Evolutionary conservation across 495 filamentous ascomycete species (phyloP).

Genomic region (Glutinoglossum americanum): DNA sequence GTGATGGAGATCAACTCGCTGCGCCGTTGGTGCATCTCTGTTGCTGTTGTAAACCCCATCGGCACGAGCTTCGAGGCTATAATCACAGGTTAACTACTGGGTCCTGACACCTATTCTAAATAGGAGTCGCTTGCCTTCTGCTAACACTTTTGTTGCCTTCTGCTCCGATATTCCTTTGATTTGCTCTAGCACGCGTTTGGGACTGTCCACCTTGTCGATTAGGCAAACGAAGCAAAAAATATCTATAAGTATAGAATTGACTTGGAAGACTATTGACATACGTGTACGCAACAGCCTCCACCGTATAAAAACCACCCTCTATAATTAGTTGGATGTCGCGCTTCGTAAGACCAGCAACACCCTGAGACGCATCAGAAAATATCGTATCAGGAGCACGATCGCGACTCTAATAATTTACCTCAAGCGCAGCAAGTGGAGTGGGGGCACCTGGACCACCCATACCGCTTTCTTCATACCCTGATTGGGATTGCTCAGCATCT

Average conservation of each 20-base stretch:
- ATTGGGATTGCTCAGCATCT: conserved; percentile 34
- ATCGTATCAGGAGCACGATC: neutral
- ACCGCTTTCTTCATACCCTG: conserved; percentile 34
- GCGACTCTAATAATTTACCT: conserved; percentile 33
- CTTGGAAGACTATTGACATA: conserved; percentile 12
- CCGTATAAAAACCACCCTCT: conserved; percentile 84
- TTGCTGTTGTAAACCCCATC: conserved; percentile 98
- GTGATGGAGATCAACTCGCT: conserved; percentile 95
- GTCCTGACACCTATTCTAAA: conserved; percentile 5
- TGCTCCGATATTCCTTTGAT: conserved; percentile 96
- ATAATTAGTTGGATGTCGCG: conserved; percentile 83
- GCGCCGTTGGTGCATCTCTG: conserved; percentile 92
- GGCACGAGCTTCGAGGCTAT: conserved; percentile 85
- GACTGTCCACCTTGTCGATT: conserved; percentile 22
- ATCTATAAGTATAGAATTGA: neutral
- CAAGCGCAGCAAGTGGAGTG: conserved; percentile 71
- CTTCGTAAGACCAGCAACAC: conserved; percentile 66
- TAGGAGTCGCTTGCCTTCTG: conserved; percentile 42
- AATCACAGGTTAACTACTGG: neutral
- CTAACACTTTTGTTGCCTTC: conserved; percentile 83
- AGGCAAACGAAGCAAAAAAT: neutral
- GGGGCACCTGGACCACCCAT: conserved; percentile 75
- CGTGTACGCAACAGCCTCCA: conserved; percentile 90
- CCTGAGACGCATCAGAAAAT: conserved; percentile 25
- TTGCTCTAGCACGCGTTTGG: conserved; percentile 64